Conservation (phyloP, 306 rosid genomes). For the Cucurbita moschata region DNA sequence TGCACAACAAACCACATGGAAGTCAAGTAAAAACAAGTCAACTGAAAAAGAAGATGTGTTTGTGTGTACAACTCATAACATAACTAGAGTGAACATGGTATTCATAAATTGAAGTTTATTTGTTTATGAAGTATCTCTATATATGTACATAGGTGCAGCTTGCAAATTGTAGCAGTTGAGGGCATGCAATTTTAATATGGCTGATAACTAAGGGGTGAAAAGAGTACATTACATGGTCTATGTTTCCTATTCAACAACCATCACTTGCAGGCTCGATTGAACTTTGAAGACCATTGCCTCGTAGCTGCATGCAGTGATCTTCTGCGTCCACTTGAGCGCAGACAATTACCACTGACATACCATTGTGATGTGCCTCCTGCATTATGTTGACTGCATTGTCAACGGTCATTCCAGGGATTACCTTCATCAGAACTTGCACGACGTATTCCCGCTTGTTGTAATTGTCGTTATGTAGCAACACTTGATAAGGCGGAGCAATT, state of each 20-base stretch:
- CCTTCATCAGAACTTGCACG: slow-evolving; percentile 91
- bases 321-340: slow-evolving; percentile 89
- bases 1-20: not conserved
- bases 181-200: not conserved
- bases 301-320: slow-evolving; percentile 82
- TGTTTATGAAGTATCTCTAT: not conserved
- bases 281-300: slow-evolving; percentile 89
- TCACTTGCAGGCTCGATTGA: slow-evolving; percentile 79
- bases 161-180: not conserved
- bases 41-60: not conserved
- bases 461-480: slow-evolving; percentile 79
- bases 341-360: slow-evolving; percentile 64
- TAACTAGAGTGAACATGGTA: not conserved
- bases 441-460: slow-evolving; percentile 81
- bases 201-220: not conserved
- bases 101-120: not conserved
- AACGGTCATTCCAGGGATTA: slow-evolving; percentile 82
- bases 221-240: not conserved
- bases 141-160: slow-evolving; percentile 4
- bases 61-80: not conserved
- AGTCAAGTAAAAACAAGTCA: not conserved
- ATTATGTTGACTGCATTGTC: slow-evolving; percentile 82
- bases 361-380: slow-evolving; percentile 91
- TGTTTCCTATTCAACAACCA: slow-evolving; percentile 30
- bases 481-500: slow-evolving; percentile 69